phyloP scores from a whole-genome alignment of 1,284 basidiomycete species.

The Lignosus rhinocerotis region DNA sequence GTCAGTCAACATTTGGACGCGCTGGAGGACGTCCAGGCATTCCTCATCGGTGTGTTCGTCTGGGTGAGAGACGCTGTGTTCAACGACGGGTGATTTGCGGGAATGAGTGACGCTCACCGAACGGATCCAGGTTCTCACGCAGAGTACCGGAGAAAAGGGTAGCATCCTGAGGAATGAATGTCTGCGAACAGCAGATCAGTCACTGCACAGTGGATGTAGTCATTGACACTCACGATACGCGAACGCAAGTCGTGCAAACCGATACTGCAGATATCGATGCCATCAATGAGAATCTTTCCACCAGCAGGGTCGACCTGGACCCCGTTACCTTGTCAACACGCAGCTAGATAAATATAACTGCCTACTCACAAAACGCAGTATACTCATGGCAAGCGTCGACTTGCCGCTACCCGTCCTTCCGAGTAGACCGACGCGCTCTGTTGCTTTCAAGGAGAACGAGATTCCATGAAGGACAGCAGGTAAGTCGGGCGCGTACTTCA shows the following conservation, averaged over 20 bases:
- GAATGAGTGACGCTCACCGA: conserved; percentile 42
- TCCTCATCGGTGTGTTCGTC: conserved; percentile 82
- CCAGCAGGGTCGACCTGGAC: conserved; percentile 71
- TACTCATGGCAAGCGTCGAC: conserved; percentile 81
- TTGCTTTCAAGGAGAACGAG: conserved; percentile 63
- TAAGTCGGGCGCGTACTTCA: conserved; percentile 85
- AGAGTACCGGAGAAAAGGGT: conserved; percentile 87
- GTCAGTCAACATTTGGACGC: conserved; percentile 64
- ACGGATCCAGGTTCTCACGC: conserved; percentile 87
- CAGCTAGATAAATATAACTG: not conserved
- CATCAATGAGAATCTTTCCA: conserved; percentile 84
- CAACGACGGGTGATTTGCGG: conserved; percentile 4
- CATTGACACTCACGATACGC: conserved; percentile 51
- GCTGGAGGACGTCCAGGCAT: conserved; percentile 64
- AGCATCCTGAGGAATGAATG: conserved; percentile 81
- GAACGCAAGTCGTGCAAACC: conserved; percentile 84
- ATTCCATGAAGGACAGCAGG: conserved; percentile 80
- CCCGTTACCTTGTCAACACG: conserved; percentile 4
- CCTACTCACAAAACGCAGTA: conserved; percentile 79
- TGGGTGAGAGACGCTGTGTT: conserved; percentile 25
- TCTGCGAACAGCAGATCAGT: conserved; percentile 39
- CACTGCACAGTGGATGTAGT: not conserved
- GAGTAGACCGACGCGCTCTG: conserved; percentile 71
- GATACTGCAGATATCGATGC: conserved; percentile 87
- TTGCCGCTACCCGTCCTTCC: conserved; percentile 83